Base-by-base conservation (phyloP, 2,329 filamentous ascomycete genomes). In the Sclerotiophoma versabilis region DNA sequence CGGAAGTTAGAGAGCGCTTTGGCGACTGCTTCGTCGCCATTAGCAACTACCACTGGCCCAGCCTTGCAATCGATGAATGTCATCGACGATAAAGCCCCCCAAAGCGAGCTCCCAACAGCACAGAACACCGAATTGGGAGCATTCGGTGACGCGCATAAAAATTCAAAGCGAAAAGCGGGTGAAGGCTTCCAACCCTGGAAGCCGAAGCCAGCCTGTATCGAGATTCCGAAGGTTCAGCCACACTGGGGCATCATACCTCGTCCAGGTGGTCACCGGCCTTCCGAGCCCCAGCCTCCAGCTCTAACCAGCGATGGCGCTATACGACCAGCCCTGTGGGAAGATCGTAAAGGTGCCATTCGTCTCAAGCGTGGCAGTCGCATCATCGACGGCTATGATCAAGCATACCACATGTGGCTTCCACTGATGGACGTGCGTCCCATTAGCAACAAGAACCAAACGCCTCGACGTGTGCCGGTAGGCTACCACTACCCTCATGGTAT, bases 371-470 rank as follows among this genome's bases (percentile, higher is more conserved):
- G 66, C 5, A 36, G 33, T 2, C 62, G 62, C 0, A 49, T 49
- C 9, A 36, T 53, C 10, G 7, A 43, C 1, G 43, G 23, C 10
- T 53, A 53, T 12, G 50, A 53, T 17, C 50, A 53, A 14, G 43
- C 37, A 1, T 5, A 37, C 3, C 37, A 53, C 11, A 30, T 53
- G 43, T 53, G 19, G 23, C 14, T 53, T 1, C 43, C 23, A 1
- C 47, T 74, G 4, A 70, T 74, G 8, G 69, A 74, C 15, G 68
- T 72, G 63, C 66, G 70, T 4, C 53, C 60, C 1, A 62, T 45
- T 14, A 44, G 29, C 19, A 39, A 26, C 26, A 58, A 50, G 3
- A 54, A 67, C 11, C 48, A 30, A 1, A 48, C 38, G 0, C 69
- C 70, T 2, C 58, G 53, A 10, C 68, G 65, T 2, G 23, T 5